Conservation (phyloP, 129 eudicot genomes). For the Flaveria ramosissima region DNA sequence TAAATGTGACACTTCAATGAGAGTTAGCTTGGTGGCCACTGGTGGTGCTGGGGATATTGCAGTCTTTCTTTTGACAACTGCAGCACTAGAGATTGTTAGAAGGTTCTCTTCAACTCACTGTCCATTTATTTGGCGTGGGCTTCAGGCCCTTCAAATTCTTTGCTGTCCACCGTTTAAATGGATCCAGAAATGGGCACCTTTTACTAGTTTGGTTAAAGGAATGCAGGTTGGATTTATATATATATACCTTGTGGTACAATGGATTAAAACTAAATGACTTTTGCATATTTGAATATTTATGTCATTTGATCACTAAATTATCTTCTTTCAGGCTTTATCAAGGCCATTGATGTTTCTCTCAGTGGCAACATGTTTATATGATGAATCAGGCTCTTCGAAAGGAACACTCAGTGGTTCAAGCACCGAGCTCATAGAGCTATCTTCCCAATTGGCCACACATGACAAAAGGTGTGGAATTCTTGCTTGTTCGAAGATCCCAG, state of each 20-base stretch:
- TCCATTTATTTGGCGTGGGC: constrained; percentile 61
- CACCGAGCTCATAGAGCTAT: constrained; percentile 36
- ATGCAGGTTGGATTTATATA: constrained; percentile 51
- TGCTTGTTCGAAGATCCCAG: background rate
- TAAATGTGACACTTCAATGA: constrained; percentile 47
- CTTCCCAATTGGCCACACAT: constrained; percentile 25
- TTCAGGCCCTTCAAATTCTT: constrained; percentile 62
- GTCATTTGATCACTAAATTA: no score
- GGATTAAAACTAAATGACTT: no score
- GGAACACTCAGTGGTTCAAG: constrained; percentile 37
- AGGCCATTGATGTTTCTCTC: constrained; percentile 67
- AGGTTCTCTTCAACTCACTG: constrained; percentile 59
- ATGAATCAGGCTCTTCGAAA: constrained; percentile 31
- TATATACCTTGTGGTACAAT: no score
- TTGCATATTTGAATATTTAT: no score
- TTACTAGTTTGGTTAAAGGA: constrained; percentile 33
- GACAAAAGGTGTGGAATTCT: constrained; percentile 43
- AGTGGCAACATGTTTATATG: constrained; percentile 50
- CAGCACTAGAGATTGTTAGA: constrained; percentile 56
- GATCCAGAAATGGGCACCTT: constrained; percentile 64
- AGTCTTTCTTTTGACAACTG: constrained; percentile 52
- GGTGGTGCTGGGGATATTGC: constrained; percentile 32
- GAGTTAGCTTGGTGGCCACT: constrained; percentile 40
- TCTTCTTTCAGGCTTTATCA: constrained; percentile 45
- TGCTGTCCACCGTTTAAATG: constrained; percentile 61